Conservation (phyloP, 768 basidiomycete genomes). For the Lentinula edodes region DNA sequence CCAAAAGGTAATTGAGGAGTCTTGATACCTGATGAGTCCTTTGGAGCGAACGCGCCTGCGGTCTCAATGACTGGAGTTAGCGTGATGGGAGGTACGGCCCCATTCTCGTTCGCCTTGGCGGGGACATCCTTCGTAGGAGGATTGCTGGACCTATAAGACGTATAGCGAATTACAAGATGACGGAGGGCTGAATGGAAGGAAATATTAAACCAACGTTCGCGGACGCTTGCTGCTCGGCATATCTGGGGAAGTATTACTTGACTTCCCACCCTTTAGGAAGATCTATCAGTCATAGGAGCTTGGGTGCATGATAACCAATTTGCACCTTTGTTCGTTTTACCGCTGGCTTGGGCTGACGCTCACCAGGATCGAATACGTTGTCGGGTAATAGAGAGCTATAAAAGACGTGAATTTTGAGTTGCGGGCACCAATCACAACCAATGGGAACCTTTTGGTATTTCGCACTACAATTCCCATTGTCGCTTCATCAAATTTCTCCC, state of each 20-base stretch:
- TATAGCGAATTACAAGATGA: slow-evolving; percentile 22
- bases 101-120: slow-evolving; percentile 37
- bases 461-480: slow-evolving; percentile 94
- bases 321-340: slow-evolving; percentile 74
- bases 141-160: slow-evolving; percentile 34
- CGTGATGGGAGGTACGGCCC: slow-evolving; percentile 26
- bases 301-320: not conserved
- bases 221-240: slow-evolving; percentile 72
- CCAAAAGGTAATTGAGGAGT: slow-evolving; percentile 56
- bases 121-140: slow-evolving; percentile 13
- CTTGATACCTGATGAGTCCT: slow-evolving; percentile 46
- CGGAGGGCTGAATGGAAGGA: slow-evolving; percentile 19
- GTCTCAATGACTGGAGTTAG: slow-evolving; percentile 26
- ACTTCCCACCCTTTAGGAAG: slow-evolving; percentile 51
- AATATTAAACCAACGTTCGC: slow-evolving; percentile 55
- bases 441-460: slow-evolving; percentile 79
- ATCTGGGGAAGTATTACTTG: slow-evolving; percentile 57
- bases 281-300: not conserved
- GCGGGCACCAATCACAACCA: not conserved
- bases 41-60: slow-evolving; percentile 32
- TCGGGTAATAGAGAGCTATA: slow-evolving; percentile 71
- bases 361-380: slow-evolving; percentile 75
- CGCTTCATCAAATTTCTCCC: slow-evolving; percentile 91
- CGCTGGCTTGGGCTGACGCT: slow-evolving; percentile 60
- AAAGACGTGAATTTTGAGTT: not conserved